Conservation (phyloP, 108 stramenopile genomes). For the Cyclotella cryptica region DNA sequence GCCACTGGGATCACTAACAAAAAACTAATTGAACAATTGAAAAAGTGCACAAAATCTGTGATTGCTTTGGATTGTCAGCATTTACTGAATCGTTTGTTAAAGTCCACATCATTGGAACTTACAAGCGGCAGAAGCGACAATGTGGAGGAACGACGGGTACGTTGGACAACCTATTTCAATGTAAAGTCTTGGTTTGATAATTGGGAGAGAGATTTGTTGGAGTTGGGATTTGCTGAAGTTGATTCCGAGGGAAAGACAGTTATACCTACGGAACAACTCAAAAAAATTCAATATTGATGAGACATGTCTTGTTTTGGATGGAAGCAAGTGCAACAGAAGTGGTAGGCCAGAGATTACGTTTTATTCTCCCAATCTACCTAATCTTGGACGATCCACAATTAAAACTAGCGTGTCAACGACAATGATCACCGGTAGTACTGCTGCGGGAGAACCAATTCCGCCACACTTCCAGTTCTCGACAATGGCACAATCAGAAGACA, state of each 20-base stretch:
- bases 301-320: conserved; percentile 17
- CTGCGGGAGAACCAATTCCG: background rate
- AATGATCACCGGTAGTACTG: conserved; percentile 20
- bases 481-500: background rate
- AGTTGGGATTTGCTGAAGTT: conserved; percentile 14
- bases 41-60: background rate
- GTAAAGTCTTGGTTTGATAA: conserved; percentile 19
- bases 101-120: background rate
- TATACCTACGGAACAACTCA: conserved; percentile 15
- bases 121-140: background rate
- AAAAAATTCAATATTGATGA: conserved; percentile 22
- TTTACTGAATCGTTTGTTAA: background rate
- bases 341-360: conserved; percentile 20
- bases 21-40: background rate
- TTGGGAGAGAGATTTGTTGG: conserved; percentile 17
- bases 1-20: background rate
- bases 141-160: conserved; percentile 6
- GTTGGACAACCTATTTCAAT: conserved; percentile 24
- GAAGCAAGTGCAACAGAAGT: conserved; percentile 11
- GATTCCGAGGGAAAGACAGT: background rate
- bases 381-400: conserved; percentile 3
- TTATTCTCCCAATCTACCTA: conserved; percentile 10
- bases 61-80: conserved; percentile 5
- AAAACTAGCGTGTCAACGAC: conserved; percentile 8
- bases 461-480: background rate